Evolutionary conservation across 345 rosid genomes (phyloP).

Genomic region (Angophora floribunda): DNA sequence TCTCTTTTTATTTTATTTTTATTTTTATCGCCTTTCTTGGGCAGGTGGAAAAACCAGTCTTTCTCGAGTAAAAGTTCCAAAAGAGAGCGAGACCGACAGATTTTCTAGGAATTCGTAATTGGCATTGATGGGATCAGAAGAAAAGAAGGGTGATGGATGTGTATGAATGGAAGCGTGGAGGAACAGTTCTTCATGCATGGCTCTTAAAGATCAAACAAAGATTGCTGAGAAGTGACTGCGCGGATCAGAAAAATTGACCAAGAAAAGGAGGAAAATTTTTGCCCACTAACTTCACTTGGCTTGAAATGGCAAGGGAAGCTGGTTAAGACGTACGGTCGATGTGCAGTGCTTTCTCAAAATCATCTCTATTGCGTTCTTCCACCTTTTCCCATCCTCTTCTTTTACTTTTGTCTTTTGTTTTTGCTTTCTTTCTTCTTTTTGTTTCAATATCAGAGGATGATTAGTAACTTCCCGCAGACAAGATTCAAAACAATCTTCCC

Average conservation of each 20-base stretch:
- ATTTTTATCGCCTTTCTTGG: background rate
- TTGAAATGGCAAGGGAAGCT: background rate
- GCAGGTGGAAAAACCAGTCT: background rate
- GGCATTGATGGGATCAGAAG: background rate
- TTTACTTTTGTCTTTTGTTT: background rate
- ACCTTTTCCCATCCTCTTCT: background rate
- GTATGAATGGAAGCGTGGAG: background rate
- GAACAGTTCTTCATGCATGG: background rate
- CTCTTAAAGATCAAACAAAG: background rate
- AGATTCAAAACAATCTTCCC: background rate
- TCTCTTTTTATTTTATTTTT: background rate
- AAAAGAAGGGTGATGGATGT: background rate
- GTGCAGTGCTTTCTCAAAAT: background rate
- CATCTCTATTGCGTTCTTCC: background rate
- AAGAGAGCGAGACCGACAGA: background rate
- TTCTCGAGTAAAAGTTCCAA: background rate
- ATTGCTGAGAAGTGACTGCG: background rate
- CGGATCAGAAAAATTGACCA: background rate
- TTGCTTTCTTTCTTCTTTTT: background rate
- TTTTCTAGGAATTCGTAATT: background rate
- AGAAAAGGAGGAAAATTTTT: background rate
- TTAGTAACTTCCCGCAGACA: background rate
- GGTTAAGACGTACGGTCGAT: background rate
- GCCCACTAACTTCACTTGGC: background rate
- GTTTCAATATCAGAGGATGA: background rate